Percentiles rank a stretch among this genome's conserved stretches.
These are phyloP conservation scores for Dissophora ornata DNA, from an alignment of 192 early-diverging fungal species.

Conservation along the genomic window DNA sequence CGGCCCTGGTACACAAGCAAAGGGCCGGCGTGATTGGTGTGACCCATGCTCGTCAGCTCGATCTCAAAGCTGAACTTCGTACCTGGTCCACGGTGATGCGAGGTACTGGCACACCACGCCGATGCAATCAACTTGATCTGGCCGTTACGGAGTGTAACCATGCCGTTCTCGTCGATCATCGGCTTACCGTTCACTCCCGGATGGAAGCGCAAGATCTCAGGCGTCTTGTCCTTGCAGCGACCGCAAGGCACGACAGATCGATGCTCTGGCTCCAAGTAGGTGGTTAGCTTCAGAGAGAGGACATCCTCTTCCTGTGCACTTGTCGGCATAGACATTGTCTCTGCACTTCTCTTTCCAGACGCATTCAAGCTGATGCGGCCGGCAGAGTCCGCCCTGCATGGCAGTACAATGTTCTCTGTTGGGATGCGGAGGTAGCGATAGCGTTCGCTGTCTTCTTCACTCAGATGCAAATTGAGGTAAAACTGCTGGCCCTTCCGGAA, in stretches of 20 bases:
- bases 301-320: conserved; percentile 55
- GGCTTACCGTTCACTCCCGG: conserved; percentile 54
- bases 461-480: conserved; percentile 45
- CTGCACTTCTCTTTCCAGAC: conserved; percentile 41
- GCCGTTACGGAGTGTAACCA: conserved; percentile 48
- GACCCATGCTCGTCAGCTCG: conserved; percentile 41
- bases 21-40: conserved; percentile 16
- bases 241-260: conserved; percentile 48
- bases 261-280: conserved; percentile 50
- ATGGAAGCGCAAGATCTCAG: conserved; percentile 48
- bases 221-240: conserved; percentile 54
- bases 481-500: conserved; percentile 55
- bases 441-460: conserved; percentile 34
- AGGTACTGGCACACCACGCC: conserved; percentile 52
- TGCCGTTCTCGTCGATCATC: conserved; percentile 55
- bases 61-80: conserved; percentile 55
- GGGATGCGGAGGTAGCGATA: conserved; percentile 50
- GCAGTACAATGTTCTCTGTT: conserved; percentile 46
- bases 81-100: conserved; percentile 52
- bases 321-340: conserved; percentile 35
- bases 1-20: conserved; percentile 41
- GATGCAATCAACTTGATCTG: conserved; percentile 52
- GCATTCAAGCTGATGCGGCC: conserved; percentile 39
- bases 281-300: conserved; percentile 42
- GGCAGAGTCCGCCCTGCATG: conserved; percentile 34